These are phyloP conservation scores for Nepenthes alata DNA, from an alignment of 179 eudicot genomes.

Conservation along the genomic window DNA sequence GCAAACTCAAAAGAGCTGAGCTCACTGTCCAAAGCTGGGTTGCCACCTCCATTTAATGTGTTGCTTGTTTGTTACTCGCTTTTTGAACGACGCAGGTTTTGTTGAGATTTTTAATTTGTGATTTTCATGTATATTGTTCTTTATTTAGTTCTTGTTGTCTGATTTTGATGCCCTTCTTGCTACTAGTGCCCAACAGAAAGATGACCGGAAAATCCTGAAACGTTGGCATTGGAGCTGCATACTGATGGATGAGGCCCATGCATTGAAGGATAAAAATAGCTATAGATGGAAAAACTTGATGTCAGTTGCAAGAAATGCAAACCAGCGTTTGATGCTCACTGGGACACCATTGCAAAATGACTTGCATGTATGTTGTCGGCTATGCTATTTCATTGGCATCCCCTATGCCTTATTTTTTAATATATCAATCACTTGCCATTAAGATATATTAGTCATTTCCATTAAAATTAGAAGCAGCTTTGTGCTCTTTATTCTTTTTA, in stretches of 20 bases:
- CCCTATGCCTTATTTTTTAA: not conserved
- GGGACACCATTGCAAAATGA: constrained; percentile 97
- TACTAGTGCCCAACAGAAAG: constrained; percentile 92
- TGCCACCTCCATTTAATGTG: constrained; percentile 86
- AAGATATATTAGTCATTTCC: no score
- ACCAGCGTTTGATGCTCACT: constrained; percentile 92
- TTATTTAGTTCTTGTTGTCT: constrained; percentile 8
- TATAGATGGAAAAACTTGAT: constrained; percentile 95
- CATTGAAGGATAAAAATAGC: constrained; percentile 82
- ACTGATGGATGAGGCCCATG: constrained; percentile 99
- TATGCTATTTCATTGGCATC: not conserved
- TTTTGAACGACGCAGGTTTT: constrained; percentile 93
- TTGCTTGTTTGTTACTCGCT: constrained; percentile 90
- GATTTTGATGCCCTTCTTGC: constrained; percentile 22
- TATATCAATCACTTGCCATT: not conserved
- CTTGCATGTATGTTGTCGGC: constrained; percentile 53
- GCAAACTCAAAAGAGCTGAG: constrained; percentile 69
- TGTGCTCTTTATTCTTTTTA: no score
- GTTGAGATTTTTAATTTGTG: constrained; percentile 7
- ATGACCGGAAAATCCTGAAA: constrained; percentile 78
- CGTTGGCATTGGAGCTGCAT: constrained; percentile 92
- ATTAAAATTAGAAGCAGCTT: no score
- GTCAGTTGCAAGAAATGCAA: constrained; percentile 83
- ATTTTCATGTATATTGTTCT: constrained; percentile 1
- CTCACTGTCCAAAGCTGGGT: constrained; percentile 58